Conservation (phyloP, 2,329 filamentous ascomycete species). For the Colletotrichum liriopes region DNA sequence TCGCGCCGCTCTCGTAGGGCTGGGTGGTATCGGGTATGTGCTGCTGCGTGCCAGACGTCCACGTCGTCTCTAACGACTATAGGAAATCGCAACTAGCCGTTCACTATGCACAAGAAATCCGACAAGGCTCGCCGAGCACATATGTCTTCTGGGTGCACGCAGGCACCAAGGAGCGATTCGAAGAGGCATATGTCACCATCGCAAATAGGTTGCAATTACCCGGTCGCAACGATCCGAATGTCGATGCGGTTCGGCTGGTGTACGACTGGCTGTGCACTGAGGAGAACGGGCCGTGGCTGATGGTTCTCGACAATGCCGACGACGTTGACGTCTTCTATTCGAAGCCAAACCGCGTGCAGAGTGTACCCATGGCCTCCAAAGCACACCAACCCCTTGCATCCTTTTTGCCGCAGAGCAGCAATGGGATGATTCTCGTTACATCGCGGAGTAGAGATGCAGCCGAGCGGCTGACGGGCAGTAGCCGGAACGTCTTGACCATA, state of each 20-base stretch:
- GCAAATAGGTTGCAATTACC: background rate
- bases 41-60: background rate
- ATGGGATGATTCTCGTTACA: background rate
- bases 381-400: background rate
- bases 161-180: background rate
- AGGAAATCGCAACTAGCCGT: background rate
- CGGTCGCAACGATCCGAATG: background rate
- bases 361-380: background rate
- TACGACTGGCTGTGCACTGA: background rate
- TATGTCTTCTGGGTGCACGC: slow-evolving; percentile 1
- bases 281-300: background rate
- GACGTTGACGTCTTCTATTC: background rate
- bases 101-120: background rate
- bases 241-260: background rate
- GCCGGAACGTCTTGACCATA: background rate
- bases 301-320: slow-evolving; percentile 1
- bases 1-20: background rate
- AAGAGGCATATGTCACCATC: background rate
- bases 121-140: background rate
- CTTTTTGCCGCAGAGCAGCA: background rate
- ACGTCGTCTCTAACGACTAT: background rate
- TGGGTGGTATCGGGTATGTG: background rate
- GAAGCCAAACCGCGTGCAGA: background rate
- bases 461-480: background rate
- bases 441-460: background rate